phyloP scores from a whole-genome alignment of 352 stramenopile species.

The Pilasporangium apinafurcum region DNA sequence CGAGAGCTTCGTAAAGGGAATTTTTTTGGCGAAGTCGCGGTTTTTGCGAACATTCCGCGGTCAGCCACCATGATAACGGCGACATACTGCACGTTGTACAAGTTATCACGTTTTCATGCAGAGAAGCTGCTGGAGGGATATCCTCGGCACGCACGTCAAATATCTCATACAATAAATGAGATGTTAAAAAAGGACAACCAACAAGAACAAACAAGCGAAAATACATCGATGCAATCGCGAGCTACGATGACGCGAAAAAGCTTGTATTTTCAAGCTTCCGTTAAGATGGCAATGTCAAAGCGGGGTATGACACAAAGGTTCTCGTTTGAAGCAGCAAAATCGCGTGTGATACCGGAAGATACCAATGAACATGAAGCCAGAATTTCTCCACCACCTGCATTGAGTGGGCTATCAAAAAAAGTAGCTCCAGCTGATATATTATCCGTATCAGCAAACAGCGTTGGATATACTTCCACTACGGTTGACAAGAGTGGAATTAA shows the following conservation, averaged over 20 bases:
- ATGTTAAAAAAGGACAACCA: slow-evolving; percentile 26
- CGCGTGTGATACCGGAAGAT: background rate
- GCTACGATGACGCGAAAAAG: background rate
- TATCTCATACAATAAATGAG: slow-evolving; percentile 26
- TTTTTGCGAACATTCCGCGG: slow-evolving; percentile 55
- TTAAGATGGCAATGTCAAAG: background rate
- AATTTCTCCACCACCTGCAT: too few species aligned
- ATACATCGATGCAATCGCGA: slow-evolving; percentile 8
- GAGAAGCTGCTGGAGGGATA: slow-evolving; percentile 54
- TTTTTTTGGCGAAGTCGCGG: slow-evolving; percentile 62
- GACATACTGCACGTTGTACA: slow-evolving; percentile 64
- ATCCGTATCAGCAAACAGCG: too few species aligned
- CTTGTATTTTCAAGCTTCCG: background rate
- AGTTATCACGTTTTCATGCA: slow-evolving; percentile 34
- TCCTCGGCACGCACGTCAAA: slow-evolving; percentile 31
- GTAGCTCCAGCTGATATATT: too few species aligned
- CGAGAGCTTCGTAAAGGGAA: slow-evolving; percentile 58
- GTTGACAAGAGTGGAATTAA: too few species aligned
- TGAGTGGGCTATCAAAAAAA: too few species aligned
- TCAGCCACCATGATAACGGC: slow-evolving; percentile 54
- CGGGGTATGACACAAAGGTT: slow-evolving; percentile 3
- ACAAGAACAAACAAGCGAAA: slow-evolving; percentile 7
- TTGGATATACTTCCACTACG: too few species aligned
- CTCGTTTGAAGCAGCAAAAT: slow-evolving; percentile 4
- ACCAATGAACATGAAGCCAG: too few species aligned